These are phyloP conservation scores for Trichomonascaceae sp. DNA, from an alignment of 1,139 yeast species.

Conservation along the genomic window DNA sequence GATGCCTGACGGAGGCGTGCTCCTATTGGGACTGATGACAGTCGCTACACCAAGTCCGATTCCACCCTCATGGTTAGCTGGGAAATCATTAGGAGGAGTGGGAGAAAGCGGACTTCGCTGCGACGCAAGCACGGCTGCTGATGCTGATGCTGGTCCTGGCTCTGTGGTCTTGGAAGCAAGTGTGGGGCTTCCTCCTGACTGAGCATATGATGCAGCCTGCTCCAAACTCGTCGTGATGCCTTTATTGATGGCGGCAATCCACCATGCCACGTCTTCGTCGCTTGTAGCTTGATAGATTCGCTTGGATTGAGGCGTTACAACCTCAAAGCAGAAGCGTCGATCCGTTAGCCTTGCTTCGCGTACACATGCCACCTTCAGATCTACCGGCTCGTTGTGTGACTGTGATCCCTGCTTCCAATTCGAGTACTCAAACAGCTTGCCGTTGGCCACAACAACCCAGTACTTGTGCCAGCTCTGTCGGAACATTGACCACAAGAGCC, in stretches of 20 bases:
- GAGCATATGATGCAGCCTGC: constrained; percentile 4
- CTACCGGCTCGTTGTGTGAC: constrained; percentile 57
- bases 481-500: constrained; percentile 46
- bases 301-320: constrained; percentile 58
- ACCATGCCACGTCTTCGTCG: constrained; percentile 51
- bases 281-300: constrained; percentile 69
- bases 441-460: constrained; percentile 66
- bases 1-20: not conserved
- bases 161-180: not conserved
- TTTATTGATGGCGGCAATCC: constrained; percentile 45
- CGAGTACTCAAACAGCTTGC: constrained; percentile 56
- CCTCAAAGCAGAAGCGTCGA: constrained; percentile 54
- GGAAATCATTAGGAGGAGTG: not conserved
- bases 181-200: constrained; percentile 2
- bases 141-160: too few species aligned
- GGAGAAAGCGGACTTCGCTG: not conserved
- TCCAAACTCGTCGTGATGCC: constrained; percentile 27
- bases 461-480: constrained; percentile 71
- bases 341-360: constrained; percentile 36
- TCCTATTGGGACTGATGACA: not conserved
- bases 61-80: too few species aligned
- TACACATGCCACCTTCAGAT: constrained; percentile 57
- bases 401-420: constrained; percentile 69
- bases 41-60: not conserved
- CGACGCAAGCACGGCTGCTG: too few species aligned